Base-by-base conservation (phyloP, 2,329 filamentous ascomycete species). In the Allantophomopsis cytisporea region DNA sequence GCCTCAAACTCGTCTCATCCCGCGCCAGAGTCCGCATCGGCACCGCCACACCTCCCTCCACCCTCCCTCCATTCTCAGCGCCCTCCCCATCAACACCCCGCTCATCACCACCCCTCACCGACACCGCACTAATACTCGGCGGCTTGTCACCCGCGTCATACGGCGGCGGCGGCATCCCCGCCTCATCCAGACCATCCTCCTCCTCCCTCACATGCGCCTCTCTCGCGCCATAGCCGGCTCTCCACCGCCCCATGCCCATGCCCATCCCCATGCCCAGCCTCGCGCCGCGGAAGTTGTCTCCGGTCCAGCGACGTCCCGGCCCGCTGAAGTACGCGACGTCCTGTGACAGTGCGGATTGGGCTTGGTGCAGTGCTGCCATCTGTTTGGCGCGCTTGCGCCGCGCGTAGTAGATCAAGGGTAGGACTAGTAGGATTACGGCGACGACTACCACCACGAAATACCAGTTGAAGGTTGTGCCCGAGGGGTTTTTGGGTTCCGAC, bases 101-200 rank as follows among this genome's bases (percentile, higher is more conserved):
- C 33, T 28, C 37, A 33, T 8, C 14, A 3, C 21, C n/a, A 12
- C 32, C n/a, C 32, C 32, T 3, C 32, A 21, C 16, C 12, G n/a
- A 17, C 32, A 21, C 14, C 32, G 37, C 18, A 12, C 20, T 15
- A 34, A 53, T 38, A 44, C 52, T 55, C 23, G 52, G 52, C 13
- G 53, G 52, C 34, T 56, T 56, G 4, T 33, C 36, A 3, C 43
- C 49, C 10, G 45, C 45, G 5, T 42, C 61, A 52, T 82, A 82
- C 1, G 76, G 73, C 36, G 77, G 77, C 37, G 77, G 77, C 8
- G 76, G 73, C 53, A 80, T 74, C 20, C 76, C 77, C 34, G 67
- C 56, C 58, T 80, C 76, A 51, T 81, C 68, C 41, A 80, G 55
- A 0, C 77, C 77, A 45, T 81, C 76, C 35, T 68, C 18, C 35